A percentile compares a stretch with the other conserved stretches of the same genome.
phyloP scores from a whole-genome alignment of 2,329 filamentous ascomycete genomes.

The Apiospora phragmitis region DNA sequence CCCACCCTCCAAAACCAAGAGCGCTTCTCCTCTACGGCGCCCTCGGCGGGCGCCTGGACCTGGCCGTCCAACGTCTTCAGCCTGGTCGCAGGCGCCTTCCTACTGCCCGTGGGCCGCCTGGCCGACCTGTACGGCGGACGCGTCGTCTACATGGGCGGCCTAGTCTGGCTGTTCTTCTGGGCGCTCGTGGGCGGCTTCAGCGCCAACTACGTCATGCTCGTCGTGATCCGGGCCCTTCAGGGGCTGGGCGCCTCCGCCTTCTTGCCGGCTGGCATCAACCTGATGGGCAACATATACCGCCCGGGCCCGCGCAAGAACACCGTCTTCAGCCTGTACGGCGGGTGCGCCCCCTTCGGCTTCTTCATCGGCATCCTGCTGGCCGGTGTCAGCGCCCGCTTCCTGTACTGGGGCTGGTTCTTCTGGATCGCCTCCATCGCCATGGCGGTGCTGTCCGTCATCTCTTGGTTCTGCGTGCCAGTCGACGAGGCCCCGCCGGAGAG shows the following conservation, averaged over 20 bases:
- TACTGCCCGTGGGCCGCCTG: slow-evolving; percentile 62
- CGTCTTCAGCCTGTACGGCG: slow-evolving; percentile 55
- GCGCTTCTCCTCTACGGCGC: slow-evolving; percentile 55
- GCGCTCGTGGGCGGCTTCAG: slow-evolving; percentile 68
- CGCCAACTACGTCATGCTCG: slow-evolving; percentile 65
- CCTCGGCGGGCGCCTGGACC: slow-evolving; percentile 59
- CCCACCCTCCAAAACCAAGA: slow-evolving; percentile 44
- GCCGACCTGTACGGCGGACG: slow-evolving; percentile 64
- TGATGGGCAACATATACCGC: slow-evolving; percentile 62
- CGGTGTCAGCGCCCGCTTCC: slow-evolving; percentile 57
- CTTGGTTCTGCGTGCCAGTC: slow-evolving; percentile 15
- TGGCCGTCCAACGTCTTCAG: slow-evolving; percentile 64
- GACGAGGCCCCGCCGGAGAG: slow-evolving; percentile 18
- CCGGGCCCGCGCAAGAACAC: slow-evolving; percentile 67
- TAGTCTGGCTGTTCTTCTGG: slow-evolving; percentile 65
- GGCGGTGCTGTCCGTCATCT: slow-evolving; percentile 13
- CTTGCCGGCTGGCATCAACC: slow-evolving; percentile 64
- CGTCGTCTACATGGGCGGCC: slow-evolving; percentile 55
- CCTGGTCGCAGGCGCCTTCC: slow-evolving; percentile 50
- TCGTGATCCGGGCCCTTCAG: slow-evolving; percentile 69
- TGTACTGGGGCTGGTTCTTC: slow-evolving; percentile 65
- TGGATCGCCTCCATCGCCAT: slow-evolving; percentile 54
- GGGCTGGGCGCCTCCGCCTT: slow-evolving; percentile 72
- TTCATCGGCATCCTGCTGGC: slow-evolving; percentile 63
- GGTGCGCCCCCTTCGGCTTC: slow-evolving; percentile 52